A percentile compares a stretch with the other conserved stretches of the same genome.
Conservation (phyloP, 78 protist genomes). For the Planoprotostelium fungivorum region DNA sequence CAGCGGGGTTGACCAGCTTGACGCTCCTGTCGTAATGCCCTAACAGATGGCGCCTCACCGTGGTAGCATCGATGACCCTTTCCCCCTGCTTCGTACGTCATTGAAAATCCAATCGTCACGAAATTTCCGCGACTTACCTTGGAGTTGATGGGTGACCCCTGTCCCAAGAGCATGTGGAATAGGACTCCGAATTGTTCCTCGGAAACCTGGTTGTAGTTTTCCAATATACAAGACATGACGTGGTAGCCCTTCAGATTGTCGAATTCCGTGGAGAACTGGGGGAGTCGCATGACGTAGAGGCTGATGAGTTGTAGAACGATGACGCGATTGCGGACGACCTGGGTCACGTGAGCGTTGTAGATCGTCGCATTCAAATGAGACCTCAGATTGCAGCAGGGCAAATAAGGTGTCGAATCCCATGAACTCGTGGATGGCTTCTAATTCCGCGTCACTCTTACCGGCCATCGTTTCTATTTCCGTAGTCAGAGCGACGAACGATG, state of each 20-base stretch:
- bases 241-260: constrained; percentile 57
- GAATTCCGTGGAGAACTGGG: constrained; percentile 14
- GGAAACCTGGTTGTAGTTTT: constrained; percentile 2
- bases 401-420: not conserved
- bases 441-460: not conserved
- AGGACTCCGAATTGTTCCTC: constrained; percentile 45
- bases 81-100: not conserved
- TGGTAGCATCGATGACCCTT: not conserved
- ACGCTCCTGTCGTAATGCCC: not conserved
- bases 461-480: not conserved
- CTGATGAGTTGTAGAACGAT: not conserved
- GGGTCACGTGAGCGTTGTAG: not conserved
- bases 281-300: constrained; percentile 9
- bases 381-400: not conserved
- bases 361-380: no score
- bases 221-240: constrained; percentile 23
- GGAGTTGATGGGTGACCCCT: constrained; percentile 12
- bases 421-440: not conserved
- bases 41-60: not conserved
- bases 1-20: not conserved
- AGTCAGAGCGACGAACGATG: not conserved
- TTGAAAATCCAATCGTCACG: not conserved
- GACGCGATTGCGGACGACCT: not conserved
- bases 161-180: constrained; percentile 49
- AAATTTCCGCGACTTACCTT: not conserved